Evolutionary conservation across 2,329 filamentous ascomycete genomes (phyloP).

Genomic region (Ilyonectria sp.): DNA sequence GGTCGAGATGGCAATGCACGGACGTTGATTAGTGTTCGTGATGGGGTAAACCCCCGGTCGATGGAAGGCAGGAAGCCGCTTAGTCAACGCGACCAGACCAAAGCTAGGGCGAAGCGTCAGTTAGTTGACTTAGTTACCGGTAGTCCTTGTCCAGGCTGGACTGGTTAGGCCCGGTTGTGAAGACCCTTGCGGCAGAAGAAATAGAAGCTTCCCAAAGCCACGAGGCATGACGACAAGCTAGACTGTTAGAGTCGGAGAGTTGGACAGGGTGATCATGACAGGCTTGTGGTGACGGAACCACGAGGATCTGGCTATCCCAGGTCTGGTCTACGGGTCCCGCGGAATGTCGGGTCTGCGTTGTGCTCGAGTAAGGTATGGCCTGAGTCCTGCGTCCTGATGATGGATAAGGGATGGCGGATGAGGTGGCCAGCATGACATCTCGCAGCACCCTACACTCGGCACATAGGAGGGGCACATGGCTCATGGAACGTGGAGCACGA

Average conservation of each 20-base stretch:
- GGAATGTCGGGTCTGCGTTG: neutral
- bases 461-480: neutral
- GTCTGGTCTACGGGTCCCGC: neutral
- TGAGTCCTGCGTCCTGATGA: slow-evolving; percentile 19
- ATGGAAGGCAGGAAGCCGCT: neutral
- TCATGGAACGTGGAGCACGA: neutral
- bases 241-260: neutral
- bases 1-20: slow-evolving; percentile 6
- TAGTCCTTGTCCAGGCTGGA: neutral
- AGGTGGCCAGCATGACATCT: slow-evolving; percentile 6
- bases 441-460: neutral
- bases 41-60: neutral
- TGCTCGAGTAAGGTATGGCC: slow-evolving; percentile 2
- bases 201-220: slow-evolving; percentile 14
- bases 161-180: too few species aligned
- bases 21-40: neutral
- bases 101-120: neutral
- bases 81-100: neutral
- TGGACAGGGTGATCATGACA: slow-evolving; percentile 1
- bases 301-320: neutral
- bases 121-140: too few species aligned
- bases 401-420: slow-evolving; percentile 3
- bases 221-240: slow-evolving; percentile 10
- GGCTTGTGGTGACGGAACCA: neutral
- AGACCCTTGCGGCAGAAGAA: slow-evolving; percentile 3